Base-by-base conservation (phyloP, 441 rosid genomes). In the Mallotus japonicus region DNA sequence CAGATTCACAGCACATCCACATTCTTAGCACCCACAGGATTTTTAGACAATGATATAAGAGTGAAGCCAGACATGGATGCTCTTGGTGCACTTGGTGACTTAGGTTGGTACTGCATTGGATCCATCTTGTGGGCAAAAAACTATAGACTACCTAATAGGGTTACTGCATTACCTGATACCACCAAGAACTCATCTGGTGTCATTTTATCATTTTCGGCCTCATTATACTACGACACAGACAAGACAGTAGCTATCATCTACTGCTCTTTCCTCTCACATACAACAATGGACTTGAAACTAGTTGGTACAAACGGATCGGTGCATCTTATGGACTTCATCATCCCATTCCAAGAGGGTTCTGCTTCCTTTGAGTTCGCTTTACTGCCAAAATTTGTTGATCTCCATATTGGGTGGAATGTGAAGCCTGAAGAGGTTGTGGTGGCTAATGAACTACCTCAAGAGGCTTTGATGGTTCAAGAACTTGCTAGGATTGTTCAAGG, bases 71-170 rank as follows among this genome's bases (percentile, higher is more conserved):
- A 88, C 8, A 67, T 88, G 82, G 92, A 88, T 68, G 70, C 75
- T 9, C 83, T 86, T 6, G 91, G 95, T 59, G 91, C 85, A 17
- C 84, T 90, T 0, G 91, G 92, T 57, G 91, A 86, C 76, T 70
- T 83, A 16, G 92, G 91, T 0, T 90, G 92, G 91, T 87, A 87
- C 63, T 82, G 88, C 76, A 74, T 90, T 58, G 88, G 86, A 19
- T 84, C 91, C 46, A 83, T 82, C 54, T 67, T 90, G 20, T 90
- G 95, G 95, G 76, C 89, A 3, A 86, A 81, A 73, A 71, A 81
- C 76, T 82, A 87, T 75, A 66, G 80, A 75, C 80, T 87, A 58
- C 92, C 95, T 10, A 78, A 70, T 5, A 63, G 73, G 5, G 85
- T 86, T 4, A 80, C 72, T 7, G 90, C 89, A 62, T 76, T 85